A percentile compares a stretch with the other conserved stretches of the same genome.
Conservation (phyloP, 305 asterid species). For the Fraxinus angustifolia region DNA sequence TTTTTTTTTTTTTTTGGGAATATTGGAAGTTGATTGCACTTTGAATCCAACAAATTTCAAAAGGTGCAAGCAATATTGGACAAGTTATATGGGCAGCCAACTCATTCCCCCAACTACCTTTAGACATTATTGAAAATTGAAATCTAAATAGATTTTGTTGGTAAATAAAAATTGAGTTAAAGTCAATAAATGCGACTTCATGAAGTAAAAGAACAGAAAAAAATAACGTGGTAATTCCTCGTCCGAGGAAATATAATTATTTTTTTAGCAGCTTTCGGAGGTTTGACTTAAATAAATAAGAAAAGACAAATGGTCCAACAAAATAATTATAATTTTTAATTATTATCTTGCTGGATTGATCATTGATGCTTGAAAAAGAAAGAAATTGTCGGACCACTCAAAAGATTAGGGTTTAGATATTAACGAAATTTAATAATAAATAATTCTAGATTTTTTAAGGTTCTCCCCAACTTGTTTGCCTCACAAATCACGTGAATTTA, state of each 20-base stretch:
- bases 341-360: constrained; percentile 2
- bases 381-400: constrained; percentile 17
- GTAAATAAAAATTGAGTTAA: background rate
- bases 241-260: constrained; percentile 29
- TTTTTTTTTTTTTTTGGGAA: no score
- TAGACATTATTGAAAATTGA: background rate
- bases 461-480: background rate
- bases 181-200: constrained; percentile 22
- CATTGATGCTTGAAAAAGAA: constrained; percentile 18
- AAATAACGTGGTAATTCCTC: constrained; percentile 32
- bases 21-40: background rate
- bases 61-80: background rate
- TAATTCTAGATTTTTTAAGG: background rate
- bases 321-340: background rate
- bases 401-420: background rate
- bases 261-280: constrained; percentile 3
- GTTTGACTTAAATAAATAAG: constrained; percentile 15
- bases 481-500: constrained; percentile 20
- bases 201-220: background rate
- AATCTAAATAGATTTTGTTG: background rate
- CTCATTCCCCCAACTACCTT: background rate
- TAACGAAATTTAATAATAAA: background rate
- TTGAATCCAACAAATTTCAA: background rate
- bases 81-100: background rate
- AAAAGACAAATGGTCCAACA: constrained; percentile 19